phyloP scores from a whole-genome alignment of 2,329 filamentous ascomycete species.

The Epichloe coenophiala region DNA sequence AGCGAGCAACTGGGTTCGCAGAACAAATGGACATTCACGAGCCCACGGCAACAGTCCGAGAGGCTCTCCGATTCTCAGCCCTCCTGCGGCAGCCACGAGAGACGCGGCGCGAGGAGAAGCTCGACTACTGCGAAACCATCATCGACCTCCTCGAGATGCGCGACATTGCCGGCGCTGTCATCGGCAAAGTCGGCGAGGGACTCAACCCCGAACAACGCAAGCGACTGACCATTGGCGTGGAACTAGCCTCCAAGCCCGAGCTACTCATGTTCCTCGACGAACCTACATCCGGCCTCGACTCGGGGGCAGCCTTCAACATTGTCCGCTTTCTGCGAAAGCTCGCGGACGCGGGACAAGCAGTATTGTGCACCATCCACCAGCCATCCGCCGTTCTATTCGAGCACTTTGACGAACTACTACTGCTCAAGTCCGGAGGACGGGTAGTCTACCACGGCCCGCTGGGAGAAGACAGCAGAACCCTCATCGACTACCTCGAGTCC shows the following conservation, averaged over 20 bases:
- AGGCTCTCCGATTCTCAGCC: conserved; percentile 53
- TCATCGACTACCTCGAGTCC: conserved; percentile 39
- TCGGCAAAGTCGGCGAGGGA: conserved; percentile 45
- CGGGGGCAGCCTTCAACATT: conserved; percentile 46
- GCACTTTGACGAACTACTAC: conserved; percentile 41
- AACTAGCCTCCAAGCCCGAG: conserved; percentile 42
- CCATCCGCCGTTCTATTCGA: conserved; percentile 43
- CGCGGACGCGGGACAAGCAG: conserved; percentile 44
- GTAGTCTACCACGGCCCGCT: conserved; percentile 42
- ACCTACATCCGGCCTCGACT: conserved; percentile 44
- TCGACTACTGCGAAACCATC: conserved; percentile 54
- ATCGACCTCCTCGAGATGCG: conserved; percentile 57
- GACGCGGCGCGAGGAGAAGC: conserved; percentile 46
- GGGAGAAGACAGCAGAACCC: conserved; percentile 31
- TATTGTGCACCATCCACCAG: conserved; percentile 48
- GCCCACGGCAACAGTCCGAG: conserved; percentile 50
- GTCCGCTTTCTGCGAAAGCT: conserved; percentile 48
- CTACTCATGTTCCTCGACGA: conserved; percentile 54
- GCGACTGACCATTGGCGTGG: conserved; percentile 41
- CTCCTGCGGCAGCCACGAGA: conserved; percentile 47
- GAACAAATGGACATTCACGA: conserved; percentile 58
- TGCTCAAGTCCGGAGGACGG: conserved; percentile 39
- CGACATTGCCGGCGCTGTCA: conserved; percentile 50
- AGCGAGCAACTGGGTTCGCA: conserved; percentile 60
- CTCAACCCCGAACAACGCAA: conserved; percentile 48